Conservation (phyloP, 176 grass and related monocot genomes). For the Carex pumila region DNA sequence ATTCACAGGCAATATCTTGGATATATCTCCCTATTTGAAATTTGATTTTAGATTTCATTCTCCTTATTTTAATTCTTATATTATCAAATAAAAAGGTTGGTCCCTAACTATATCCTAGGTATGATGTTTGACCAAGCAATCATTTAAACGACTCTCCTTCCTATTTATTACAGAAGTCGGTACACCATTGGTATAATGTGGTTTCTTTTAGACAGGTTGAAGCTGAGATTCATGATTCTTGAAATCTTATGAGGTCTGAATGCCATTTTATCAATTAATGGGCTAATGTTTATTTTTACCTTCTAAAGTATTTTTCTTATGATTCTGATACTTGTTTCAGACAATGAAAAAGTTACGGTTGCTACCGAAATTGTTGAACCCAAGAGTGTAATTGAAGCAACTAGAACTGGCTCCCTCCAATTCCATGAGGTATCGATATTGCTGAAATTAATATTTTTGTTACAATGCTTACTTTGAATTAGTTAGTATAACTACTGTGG, state of each 20-base stretch:
- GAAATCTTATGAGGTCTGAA: neutral
- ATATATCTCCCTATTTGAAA: neutral
- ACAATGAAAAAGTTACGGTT: neutral
- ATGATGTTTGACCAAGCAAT: too few relatives aligned
- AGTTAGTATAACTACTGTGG: too few relatives aligned
- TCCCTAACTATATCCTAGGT: neutral
- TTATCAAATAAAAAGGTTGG: too few relatives aligned
- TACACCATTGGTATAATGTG: neutral
- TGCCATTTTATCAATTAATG: neutral
- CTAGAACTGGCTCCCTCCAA: neutral
- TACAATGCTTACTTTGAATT: too few relatives aligned
- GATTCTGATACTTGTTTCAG: neutral
- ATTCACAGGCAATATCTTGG: neutral
- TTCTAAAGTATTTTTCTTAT: neutral
- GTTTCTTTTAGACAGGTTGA: neutral
- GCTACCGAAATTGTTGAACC: neutral
- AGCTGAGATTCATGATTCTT: neutral
- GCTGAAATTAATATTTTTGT: too few relatives aligned
- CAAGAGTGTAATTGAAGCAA: neutral
- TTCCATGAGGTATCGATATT: too few relatives aligned
- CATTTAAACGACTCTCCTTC: neutral
- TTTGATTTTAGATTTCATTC: neutral
- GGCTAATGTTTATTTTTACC: neutral
- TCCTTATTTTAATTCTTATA: neutral
- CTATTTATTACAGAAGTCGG: neutral